A percentile compares a stretch with the other conserved stretches of the same genome.
Evolutionary conservation across 2,329 filamentous ascomycete genomes (phyloP).

Genomic region (Colletotrichum graminicola): DNA sequence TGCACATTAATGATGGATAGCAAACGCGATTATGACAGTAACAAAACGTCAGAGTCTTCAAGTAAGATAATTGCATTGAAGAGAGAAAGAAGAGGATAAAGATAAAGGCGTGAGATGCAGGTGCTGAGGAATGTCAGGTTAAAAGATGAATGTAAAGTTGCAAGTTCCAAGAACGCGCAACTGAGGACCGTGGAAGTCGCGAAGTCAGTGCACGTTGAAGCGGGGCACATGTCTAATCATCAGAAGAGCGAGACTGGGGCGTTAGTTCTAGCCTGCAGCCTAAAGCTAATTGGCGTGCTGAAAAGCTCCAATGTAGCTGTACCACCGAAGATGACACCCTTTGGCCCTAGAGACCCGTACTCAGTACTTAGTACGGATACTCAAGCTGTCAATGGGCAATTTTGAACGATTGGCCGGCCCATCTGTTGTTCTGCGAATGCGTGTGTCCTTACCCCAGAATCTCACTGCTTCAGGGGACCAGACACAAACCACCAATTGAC

Average conservation of each 20-base stretch:
- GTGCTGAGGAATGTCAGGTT: background rate
- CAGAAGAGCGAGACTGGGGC: slow-evolving; percentile 13
- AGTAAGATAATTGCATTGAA: background rate
- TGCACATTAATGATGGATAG: background rate
- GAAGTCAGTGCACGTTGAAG: slow-evolving; percentile 36
- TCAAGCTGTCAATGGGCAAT: slow-evolving; percentile 18
- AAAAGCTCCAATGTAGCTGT: slow-evolving; percentile 28
- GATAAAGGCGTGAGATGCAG: background rate
- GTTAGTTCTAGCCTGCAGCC: slow-evolving; percentile 20
- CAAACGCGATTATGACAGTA: background rate
- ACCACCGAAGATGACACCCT: background rate
- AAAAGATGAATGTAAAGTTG: background rate
- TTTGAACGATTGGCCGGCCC: slow-evolving; percentile 31
- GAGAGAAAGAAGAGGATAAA: background rate
- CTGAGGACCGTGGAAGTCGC: slow-evolving; percentile 8
- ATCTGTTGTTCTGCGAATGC: background rate
- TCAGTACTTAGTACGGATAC: slow-evolving; percentile 11
- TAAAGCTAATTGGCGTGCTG: slow-evolving; percentile 31
- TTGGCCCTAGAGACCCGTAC: slow-evolving; percentile 1
- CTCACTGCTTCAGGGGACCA: slow-evolving; percentile 13
- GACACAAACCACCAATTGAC: slow-evolving; percentile 9
- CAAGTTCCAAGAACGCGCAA: background rate
- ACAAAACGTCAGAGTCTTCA: background rate
- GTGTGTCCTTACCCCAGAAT: slow-evolving; percentile 26
- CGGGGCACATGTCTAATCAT: slow-evolving; percentile 20